These are phyloP conservation scores for Fusarium avenaceum DNA, from an alignment of 2,329 filamentous ascomycete species.

Conservation along the genomic window DNA sequence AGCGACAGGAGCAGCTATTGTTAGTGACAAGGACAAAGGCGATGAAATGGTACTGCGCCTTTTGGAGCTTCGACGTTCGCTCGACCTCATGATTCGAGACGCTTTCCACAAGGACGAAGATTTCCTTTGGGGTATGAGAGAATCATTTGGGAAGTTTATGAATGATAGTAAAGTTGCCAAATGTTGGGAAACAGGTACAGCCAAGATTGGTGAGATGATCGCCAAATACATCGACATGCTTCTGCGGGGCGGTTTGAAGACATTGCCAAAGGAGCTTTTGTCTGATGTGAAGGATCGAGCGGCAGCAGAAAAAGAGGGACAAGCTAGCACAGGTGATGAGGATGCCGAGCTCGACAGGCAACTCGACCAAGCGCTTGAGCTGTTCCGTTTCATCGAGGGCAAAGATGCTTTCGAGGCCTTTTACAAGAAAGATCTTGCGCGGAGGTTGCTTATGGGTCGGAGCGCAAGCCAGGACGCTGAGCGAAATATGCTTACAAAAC, in stretches of 20 bases:
- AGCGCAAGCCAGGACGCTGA: slow-evolving; percentile 97
- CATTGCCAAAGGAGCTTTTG: slow-evolving; percentile 77
- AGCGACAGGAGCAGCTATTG: slow-evolving; percentile 79
- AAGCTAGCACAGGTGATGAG: slow-evolving; percentile 82
- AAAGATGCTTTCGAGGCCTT: slow-evolving; percentile 99
- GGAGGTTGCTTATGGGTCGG: slow-evolving; percentile 88
- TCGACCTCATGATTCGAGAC: slow-evolving; percentile 82
- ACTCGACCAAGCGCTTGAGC: slow-evolving; percentile 89
- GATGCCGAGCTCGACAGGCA: slow-evolving; percentile 93
- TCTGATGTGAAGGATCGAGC: slow-evolving; percentile 71
- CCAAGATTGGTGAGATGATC: slow-evolving; percentile 98
- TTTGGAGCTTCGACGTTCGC: slow-evolving; percentile 81
- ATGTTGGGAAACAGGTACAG: slow-evolving; percentile 84
- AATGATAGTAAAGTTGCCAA: slow-evolving; percentile 84
- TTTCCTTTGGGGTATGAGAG: slow-evolving; percentile 82
- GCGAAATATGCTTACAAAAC: slow-evolving; percentile 90
- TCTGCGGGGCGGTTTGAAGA: slow-evolving; percentile 87
- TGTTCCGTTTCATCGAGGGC: slow-evolving; percentile 97
- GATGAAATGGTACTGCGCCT: slow-evolving; percentile 90
- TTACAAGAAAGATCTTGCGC: slow-evolving; percentile 97
- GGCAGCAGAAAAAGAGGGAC: slow-evolving; percentile 71
- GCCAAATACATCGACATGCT: slow-evolving; percentile 96
- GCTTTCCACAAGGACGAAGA: slow-evolving; percentile 84
- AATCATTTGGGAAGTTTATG: slow-evolving; percentile 91
- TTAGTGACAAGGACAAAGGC: slow-evolving; percentile 82